A percentile compares a stretch with the other conserved stretches of the same genome.
phyloP scores from a whole-genome alignment of 2,329 filamentous ascomycete genomes.

The Bretziella fagacearum region DNA sequence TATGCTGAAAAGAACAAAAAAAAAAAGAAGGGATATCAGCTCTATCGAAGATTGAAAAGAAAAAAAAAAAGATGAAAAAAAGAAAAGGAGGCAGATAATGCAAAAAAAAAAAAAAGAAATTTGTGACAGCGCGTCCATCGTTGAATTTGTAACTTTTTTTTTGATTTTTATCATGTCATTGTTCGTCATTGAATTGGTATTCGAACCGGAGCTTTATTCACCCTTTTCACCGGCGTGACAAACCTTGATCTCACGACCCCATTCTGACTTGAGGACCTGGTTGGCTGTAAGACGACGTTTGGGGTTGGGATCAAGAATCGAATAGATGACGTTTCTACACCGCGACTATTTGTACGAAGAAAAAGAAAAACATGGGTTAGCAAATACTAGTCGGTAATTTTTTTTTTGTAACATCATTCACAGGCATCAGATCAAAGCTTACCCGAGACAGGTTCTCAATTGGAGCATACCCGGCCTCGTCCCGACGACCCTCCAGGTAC shows the following conservation, averaged over 20 bases:
- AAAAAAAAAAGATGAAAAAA: slow-evolving; percentile 1
- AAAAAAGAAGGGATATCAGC: slow-evolving; percentile 10
- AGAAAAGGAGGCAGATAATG: neutral
- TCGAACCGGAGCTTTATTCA: too few species aligned
- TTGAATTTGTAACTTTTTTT: slow-evolving; percentile 1
- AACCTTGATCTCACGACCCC: slow-evolving; percentile 93
- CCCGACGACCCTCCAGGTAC: slow-evolving; percentile 80
- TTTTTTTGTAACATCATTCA: neutral
- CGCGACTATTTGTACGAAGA: slow-evolving; percentile 61
- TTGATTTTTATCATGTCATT: too few species aligned
- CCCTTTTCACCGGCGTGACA: slow-evolving; percentile 96
- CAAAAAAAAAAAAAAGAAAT: neutral
- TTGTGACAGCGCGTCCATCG: neutral
- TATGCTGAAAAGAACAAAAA: slow-evolving; percentile 11
- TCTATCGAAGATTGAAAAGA: neutral
- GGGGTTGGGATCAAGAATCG: slow-evolving; percentile 89
- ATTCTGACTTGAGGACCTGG: slow-evolving; percentile 94
- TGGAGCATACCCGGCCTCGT: slow-evolving; percentile 88
- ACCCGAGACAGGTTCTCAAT: slow-evolving; percentile 92
- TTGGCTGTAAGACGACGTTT: slow-evolving; percentile 83
- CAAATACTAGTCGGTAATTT: too few species aligned
- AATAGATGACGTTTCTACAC: slow-evolving; percentile 97
- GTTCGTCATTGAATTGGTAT: neutral
- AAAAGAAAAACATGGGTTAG: slow-evolving; percentile 11
- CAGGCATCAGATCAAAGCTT: slow-evolving; percentile 27